Evolutionary conservation across 2,329 filamentous ascomycete species (phyloP).

Genomic region (Ascochyta pisi): DNA sequence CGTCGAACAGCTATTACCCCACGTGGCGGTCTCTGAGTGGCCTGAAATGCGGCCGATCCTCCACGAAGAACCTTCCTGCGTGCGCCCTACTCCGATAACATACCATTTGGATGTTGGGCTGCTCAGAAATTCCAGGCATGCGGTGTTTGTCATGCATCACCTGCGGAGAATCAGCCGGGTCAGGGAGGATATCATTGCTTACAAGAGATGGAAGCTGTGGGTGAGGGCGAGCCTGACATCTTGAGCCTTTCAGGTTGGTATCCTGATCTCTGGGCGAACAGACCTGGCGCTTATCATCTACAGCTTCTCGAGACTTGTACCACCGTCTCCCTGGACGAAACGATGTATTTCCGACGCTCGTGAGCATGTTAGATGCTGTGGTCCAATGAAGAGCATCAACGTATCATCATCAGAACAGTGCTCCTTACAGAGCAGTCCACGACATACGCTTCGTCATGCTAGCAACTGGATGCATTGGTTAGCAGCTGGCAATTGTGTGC

Average conservation of each 20-base stretch:
- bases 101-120: not conserved
- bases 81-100: slow-evolving; percentile 23
- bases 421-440: slow-evolving; percentile 29
- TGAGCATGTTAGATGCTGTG: slow-evolving; percentile 17
- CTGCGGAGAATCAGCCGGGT: not conserved
- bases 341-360: slow-evolving; percentile 27
- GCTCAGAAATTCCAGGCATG: slow-evolving; percentile 5
- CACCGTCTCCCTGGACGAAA: slow-evolving; percentile 30
- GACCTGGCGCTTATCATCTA: slow-evolving; percentile 43
- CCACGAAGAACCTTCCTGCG: slow-evolving; percentile 22
- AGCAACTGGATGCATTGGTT: slow-evolving; percentile 39
- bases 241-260: slow-evolving; percentile 28
- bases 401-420: slow-evolving; percentile 29
- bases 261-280: slow-evolving; percentile 33
- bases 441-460: slow-evolving; percentile 24
- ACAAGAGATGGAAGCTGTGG: slow-evolving; percentile 25
- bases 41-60: slow-evolving; percentile 47
- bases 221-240: slow-evolving; percentile 33
- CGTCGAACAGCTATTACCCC: slow-evolving; percentile 30
- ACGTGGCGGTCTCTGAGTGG: slow-evolving; percentile 55
- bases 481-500: slow-evolving; percentile 39
- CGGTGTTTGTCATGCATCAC: slow-evolving; percentile 7
- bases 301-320: slow-evolving; percentile 40
- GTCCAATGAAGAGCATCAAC: slow-evolving; percentile 38
- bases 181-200: not conserved